Evolutionary conservation across 805 yeast genomes (phyloP), one percentile per base, ranked within the genome.

Genomic region (Kregervanrija delftensis): DNA sequence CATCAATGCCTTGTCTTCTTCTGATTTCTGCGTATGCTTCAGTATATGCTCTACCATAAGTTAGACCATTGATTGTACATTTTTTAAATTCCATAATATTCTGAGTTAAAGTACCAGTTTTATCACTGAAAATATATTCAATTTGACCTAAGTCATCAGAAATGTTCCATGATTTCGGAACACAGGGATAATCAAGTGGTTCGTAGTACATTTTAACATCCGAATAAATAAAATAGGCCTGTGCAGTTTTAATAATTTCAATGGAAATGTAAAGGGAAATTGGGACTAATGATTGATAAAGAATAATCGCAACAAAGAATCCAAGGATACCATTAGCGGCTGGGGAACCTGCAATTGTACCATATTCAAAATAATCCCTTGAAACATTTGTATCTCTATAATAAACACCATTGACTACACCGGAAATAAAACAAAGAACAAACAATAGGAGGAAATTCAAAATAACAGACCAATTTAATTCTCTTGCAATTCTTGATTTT

Each of bases 71-170:
- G 43, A 86, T 79, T 3, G 93, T 79, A 61, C 88, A 80, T 59
- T 85, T 86, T 53, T 84, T 86, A 63, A 83, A 85, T 58, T 86
- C 93, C 95, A 86, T 86, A 28, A 85, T 77, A 58, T 85, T 85
- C 59, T 85, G 93, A 1, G 95, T 85, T 55, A 85, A 65, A 1
- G 95, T 85, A 49, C 95, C 95, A 0, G 95, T 85, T 59, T 85
- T 85, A 65, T 85, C 95, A 64, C 88, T 81, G 61, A 86, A 86
- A 40, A 86, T 78, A 58, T 86, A 86, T 59, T 86, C 95, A 51
- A 86, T 81, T 61, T 86, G 95, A 31, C 95, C 95, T 54, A 86
- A 67, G 63, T 86, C 95, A 68, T 86, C 95, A 3, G 90, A 82
- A 37, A 86, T 85, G 57, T 78, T 82, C 95, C 95, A 86, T 0